phyloP scores from a whole-genome alignment of 768 basidiomycete species.

The Artomyces pyxidatus region DNA sequence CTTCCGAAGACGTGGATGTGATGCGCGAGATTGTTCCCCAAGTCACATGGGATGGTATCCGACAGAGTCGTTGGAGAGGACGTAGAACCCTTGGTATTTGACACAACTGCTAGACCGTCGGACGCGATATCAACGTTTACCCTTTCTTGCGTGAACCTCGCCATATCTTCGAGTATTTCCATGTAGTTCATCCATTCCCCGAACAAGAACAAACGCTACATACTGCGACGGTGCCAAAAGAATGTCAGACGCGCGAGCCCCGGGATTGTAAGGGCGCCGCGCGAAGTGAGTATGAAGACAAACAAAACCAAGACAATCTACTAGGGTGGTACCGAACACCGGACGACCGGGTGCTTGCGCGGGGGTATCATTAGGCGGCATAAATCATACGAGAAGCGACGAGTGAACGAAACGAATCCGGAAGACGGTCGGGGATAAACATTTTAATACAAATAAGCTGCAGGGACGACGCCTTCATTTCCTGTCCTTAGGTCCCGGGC shows the following conservation, averaged over 20 bases:
- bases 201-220: constrained; percentile 8
- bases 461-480: constrained; percentile 84
- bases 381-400: constrained; percentile 9
- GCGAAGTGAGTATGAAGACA: constrained; percentile 14
- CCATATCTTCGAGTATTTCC: not conserved
- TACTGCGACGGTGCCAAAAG: constrained; percentile 10
- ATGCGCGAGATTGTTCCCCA: no score
- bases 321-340: constrained; percentile 11
- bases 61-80: no score
- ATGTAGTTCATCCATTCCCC: constrained; percentile 10
- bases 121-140: no score
- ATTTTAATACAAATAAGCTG: constrained; percentile 78
- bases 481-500: constrained; percentile 74
- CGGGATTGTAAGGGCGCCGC: constrained; percentile 6
- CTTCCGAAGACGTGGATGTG: no score
- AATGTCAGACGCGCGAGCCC: constrained; percentile 9
- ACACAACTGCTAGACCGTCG: no score
- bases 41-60: no score
- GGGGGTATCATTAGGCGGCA: constrained; percentile 15
- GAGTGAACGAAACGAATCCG: not conserved
- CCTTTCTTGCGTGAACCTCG: no score
- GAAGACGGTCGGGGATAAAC: constrained; percentile 11
- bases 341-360: constrained; percentile 6
- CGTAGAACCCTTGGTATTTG: no score
- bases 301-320: constrained; percentile 12